phyloP scores from a whole-genome alignment of 345 rosid genomes.

The Gossypium sturtianum region DNA sequence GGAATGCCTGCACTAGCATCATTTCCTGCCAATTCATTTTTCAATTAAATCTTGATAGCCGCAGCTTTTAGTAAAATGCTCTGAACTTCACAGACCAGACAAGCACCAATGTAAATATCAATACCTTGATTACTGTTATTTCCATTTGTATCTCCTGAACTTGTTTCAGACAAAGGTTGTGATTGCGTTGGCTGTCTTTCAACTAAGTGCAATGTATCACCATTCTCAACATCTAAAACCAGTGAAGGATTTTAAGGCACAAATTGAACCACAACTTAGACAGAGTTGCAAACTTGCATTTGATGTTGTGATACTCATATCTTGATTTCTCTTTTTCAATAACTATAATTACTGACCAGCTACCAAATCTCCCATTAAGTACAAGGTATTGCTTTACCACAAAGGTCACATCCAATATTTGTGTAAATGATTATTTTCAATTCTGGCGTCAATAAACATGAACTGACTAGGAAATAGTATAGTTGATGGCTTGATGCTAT shows the following conservation, averaged over 20 bases:
- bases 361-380: background rate
- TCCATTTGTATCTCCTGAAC: conserved; percentile 45
- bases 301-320: background rate
- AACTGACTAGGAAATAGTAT: background rate
- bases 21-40: conserved; percentile 40
- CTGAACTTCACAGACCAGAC: background rate
- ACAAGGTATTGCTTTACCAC: background rate
- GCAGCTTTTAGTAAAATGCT: conserved; percentile 6
- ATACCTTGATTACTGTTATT: conserved; percentile 43
- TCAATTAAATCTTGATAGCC: background rate
- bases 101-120: conserved; percentile 6
- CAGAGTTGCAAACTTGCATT: background rate
- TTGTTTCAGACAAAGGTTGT: conserved; percentile 45
- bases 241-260: conserved; percentile 32
- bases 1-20: conserved; percentile 47
- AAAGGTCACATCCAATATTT: background rate
- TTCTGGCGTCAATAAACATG: background rate
- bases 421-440: background rate
- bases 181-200: conserved; percentile 68
- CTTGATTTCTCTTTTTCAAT: background rate
- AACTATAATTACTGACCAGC: background rate
- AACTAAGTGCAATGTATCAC: conserved; percentile 89
- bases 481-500: background rate
- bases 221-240: conserved; percentile 76
- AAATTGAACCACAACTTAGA: conserved; percentile 5